These are phyloP conservation scores for Abrus pulchellus DNA, from an alignment of 306 rosid genomes.

Conservation along the genomic window DNA sequence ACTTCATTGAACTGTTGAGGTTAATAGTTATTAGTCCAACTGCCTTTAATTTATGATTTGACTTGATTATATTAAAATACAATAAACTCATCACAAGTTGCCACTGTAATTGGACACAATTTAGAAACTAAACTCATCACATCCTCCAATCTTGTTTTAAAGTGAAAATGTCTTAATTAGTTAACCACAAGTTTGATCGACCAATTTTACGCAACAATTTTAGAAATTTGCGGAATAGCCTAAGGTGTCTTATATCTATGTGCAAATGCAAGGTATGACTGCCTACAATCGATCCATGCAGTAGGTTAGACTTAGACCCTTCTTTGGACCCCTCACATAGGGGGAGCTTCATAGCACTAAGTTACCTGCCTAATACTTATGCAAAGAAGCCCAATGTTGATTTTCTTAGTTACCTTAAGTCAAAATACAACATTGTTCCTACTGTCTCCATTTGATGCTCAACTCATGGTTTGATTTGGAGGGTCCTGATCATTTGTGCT, in stretches of 20 bases:
- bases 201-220: background rate
- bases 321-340: no score
- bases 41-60: background rate
- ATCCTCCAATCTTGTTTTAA: background rate
- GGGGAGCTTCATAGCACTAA: no score
- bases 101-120: background rate
- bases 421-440: background rate
- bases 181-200: background rate
- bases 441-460: conserved; percentile 4
- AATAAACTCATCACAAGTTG: background rate
- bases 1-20: background rate
- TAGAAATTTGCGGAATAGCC: background rate
- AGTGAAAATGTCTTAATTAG: conserved; percentile 3
- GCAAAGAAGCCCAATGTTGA: no score
- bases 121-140: background rate
- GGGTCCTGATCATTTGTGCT: conserved; percentile 3
- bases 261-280: background rate
- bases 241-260: background rate
- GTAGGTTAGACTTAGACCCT: no score
- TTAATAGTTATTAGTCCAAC: background rate
- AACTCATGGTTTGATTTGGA: background rate
- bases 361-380: no score
- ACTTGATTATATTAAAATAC: conserved; percentile 4
- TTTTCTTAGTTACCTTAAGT: no score
- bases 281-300: background rate